phyloP scores from a whole-genome alignment of 2,329 filamentous ascomycete species.

The Fusarium neocosmosporiellum region DNA sequence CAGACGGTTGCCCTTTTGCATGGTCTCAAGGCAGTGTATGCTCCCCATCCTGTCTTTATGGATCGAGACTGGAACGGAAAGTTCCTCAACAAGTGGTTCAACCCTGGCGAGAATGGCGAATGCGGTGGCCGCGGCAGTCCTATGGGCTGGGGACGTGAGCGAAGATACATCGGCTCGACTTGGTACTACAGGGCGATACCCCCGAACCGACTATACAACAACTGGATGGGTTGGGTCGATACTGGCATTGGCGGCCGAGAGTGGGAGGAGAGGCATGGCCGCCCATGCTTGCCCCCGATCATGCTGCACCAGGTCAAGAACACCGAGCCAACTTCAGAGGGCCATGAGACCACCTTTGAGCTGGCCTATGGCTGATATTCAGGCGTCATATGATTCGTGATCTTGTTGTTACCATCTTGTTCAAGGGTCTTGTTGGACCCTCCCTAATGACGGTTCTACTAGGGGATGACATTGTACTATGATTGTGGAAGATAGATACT shows the following conservation, averaged over 20 bases:
- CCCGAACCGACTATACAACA: slow-evolving; percentile 69
- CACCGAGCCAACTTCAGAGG: slow-evolving; percentile 61
- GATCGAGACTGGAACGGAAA: slow-evolving; percentile 75
- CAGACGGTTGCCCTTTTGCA: slow-evolving; percentile 80
- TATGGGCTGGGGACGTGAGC: slow-evolving; percentile 69
- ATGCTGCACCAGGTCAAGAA: slow-evolving; percentile 71
- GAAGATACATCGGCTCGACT: slow-evolving; percentile 66
- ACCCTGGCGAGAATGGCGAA: slow-evolving; percentile 66
- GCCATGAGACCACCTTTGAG: slow-evolving; percentile 53
- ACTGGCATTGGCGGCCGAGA: slow-evolving; percentile 63
- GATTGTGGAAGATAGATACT: slow-evolving; percentile 26
- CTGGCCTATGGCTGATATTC: slow-evolving; percentile 51
- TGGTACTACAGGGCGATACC: slow-evolving; percentile 71
- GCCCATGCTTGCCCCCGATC: slow-evolving; percentile 68
- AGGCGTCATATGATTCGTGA: not conserved
- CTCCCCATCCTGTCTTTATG: slow-evolving; percentile 82
- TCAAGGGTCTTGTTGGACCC: slow-evolving; percentile 6
- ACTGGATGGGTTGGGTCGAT: slow-evolving; percentile 71
- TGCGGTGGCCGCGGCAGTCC: slow-evolving; percentile 66
- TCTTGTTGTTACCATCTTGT: slow-evolving; percentile 8
- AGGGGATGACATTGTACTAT: slow-evolving; percentile 29
- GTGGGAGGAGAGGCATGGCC: slow-evolving; percentile 68
- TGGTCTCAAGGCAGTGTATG: slow-evolving; percentile 82
- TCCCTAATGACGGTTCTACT: slow-evolving; percentile 8
- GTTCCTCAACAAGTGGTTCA: slow-evolving; percentile 69